Evolutionary conservation across 768 basidiomycete species (phyloP), one percentile per base, ranked within the genome.

Genomic region (Leccinum subtestaceum): DNA sequence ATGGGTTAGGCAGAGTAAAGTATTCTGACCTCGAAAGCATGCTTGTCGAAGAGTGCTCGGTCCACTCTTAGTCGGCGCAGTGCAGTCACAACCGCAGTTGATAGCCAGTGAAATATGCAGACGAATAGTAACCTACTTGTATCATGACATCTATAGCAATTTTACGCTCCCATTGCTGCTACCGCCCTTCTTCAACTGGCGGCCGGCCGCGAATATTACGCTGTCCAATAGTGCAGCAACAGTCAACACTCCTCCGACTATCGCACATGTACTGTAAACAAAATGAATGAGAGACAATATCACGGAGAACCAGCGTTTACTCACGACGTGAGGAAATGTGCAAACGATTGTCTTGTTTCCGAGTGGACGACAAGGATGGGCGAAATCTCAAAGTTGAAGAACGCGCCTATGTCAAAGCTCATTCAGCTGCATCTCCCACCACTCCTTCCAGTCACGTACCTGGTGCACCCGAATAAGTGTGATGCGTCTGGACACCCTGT

Each of bases 321-420:
- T 69, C 69, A 95, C 91, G 95, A 98, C 47, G 97, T 98, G 27
- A 98, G 77, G 81, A 98, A 98, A 76, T 99, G 97, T 2, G 97
- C 96, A 73, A 98, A 96, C 1, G 93, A 92, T 74, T 98, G 95
- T 56, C 94, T 83, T 34, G 84, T 88, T 70, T 98, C 96, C 11
- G 84, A 82, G 71, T 98, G 95, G 23, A 95, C 88, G 53, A 99
- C 89, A 52, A 92, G 88, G 68, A 99, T 95, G 12, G 95, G 96
- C 17, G 95, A 97, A 69, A 98, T 97, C 72, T 98, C 95, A 72
- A 91, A 97, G 78, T 94, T 97, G 81, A 91, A 87, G 79, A 89
- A 91, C 15, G 86, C 87, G 52, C 92, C 90, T 80, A 36, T 49
- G 49, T n/a, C 27, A n/a, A 50, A 4, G 32, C 31, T 65, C 25